Evolutionary conservation across 768 basidiomycete species (phyloP).

Genomic region (Phylloporus sp.): DNA sequence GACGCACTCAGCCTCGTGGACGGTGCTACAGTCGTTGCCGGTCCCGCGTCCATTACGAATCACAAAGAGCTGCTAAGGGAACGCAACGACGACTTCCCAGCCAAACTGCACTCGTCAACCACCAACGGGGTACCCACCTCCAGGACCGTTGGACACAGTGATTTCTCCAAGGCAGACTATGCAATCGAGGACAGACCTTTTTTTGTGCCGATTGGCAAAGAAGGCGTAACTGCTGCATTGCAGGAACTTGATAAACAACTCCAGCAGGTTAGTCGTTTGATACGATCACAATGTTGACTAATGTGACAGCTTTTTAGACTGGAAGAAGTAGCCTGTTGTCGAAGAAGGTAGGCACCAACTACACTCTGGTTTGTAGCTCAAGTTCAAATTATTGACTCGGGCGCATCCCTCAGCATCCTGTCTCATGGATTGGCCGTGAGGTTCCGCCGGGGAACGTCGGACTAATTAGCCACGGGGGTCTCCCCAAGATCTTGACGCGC

Average conservation of each 20-base stretch:
- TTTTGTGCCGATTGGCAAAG: slow-evolving; percentile 62
- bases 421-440: slow-evolving; percentile 66
- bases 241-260: slow-evolving; percentile 66
- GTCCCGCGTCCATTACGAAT: slow-evolving; percentile 24
- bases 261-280: slow-evolving; percentile 23
- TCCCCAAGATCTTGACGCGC: slow-evolving; percentile 67
- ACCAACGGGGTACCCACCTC: slow-evolving; percentile 11
- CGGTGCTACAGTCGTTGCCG: slow-evolving; percentile 42
- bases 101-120: slow-evolving; percentile 15
- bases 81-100: slow-evolving; percentile 16
- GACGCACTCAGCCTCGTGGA: slow-evolving; percentile 39
- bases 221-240: slow-evolving; percentile 64
- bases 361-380: background rate
- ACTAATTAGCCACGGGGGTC: slow-evolving; percentile 76
- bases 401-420: slow-evolving; percentile 39
- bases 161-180: slow-evolving; percentile 49
- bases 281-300: slow-evolving; percentile 3
- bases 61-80: slow-evolving; percentile 23
- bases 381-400: background rate
- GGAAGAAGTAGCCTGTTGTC: slow-evolving; percentile 56
- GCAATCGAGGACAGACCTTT: slow-evolving; percentile 57
- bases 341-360: slow-evolving; percentile 44
- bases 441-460: slow-evolving; percentile 69
- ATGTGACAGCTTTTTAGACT: slow-evolving; percentile 36
- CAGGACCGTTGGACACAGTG: slow-evolving; percentile 21